phyloP scores from a whole-genome alignment of 2,329 filamentous ascomycete species.

The Talaromyces sp. region DNA sequence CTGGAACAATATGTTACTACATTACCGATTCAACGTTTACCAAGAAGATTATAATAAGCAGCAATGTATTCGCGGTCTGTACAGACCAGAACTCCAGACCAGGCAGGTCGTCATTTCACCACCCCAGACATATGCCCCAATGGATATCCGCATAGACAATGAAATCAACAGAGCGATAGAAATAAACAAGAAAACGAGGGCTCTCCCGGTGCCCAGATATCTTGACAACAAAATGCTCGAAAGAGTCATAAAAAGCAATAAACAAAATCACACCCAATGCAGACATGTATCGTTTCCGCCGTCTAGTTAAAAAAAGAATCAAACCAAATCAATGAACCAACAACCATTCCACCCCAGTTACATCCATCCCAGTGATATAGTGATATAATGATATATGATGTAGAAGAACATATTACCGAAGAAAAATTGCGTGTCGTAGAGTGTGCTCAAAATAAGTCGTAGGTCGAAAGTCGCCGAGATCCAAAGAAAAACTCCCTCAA shows the following conservation, averaged over 20 bases:
- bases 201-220: slow-evolving; percentile 17
- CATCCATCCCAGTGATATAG: slow-evolving; percentile 23
- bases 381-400: slow-evolving; percentile 15
- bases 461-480: slow-evolving; percentile 25
- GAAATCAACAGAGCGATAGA: slow-evolving; percentile 22
- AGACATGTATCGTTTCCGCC: slow-evolving; percentile 46
- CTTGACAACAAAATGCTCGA: slow-evolving; percentile 21
- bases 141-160: slow-evolving; percentile 23
- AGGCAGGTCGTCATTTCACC: slow-evolving; percentile 19
- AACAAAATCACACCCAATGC: slow-evolving; percentile 36
- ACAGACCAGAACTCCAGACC: slow-evolving; percentile 15
- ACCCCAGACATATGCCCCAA: slow-evolving; percentile 30
- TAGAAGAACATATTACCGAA: slow-evolving; percentile 23
- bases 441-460: slow-evolving; percentile 22
- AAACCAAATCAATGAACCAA: slow-evolving; percentile 23
- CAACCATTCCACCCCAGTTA: slow-evolving; percentile 34
- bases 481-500: slow-evolving; percentile 32
- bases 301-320: slow-evolving; percentile 32
- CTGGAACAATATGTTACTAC: neutral
- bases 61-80: slow-evolving; percentile 7
- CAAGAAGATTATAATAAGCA: neutral
- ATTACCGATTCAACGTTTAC: neutral
- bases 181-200: slow-evolving; percentile 23
- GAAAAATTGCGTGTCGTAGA: slow-evolving; percentile 24
- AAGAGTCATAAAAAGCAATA: slow-evolving; percentile 12